phyloP scores from a whole-genome alignment of 139 green algal species.

The Bryopsis sp. region DNA sequence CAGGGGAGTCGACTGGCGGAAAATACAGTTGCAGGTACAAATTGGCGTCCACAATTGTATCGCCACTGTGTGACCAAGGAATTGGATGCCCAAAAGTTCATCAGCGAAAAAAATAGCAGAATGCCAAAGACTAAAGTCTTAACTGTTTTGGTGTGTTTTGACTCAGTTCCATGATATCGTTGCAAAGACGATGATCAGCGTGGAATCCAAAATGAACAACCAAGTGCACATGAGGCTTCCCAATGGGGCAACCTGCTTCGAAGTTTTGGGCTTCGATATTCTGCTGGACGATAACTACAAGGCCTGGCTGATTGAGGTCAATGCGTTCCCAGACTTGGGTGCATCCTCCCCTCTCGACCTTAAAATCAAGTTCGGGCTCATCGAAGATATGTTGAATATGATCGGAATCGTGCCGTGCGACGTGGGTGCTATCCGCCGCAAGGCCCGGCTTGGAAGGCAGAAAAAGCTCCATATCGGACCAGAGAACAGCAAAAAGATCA shows the following conservation, averaged over 20 bases:
- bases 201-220: slow-evolving; percentile 28
- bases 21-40: slow-evolving; percentile 2
- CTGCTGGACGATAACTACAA: slow-evolving; percentile 48
- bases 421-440: background rate
- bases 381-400: slow-evolving; percentile 28
- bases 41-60: too few relatives aligned
- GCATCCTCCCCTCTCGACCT: slow-evolving; percentile 40
- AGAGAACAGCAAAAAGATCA: too few relatives aligned
- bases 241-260: slow-evolving; percentile 41
- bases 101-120: too few relatives aligned
- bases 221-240: slow-evolving; percentile 27
- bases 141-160: background rate
- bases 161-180: slow-evolving; percentile 23
- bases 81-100: too few relatives aligned
- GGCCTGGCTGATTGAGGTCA: slow-evolving; percentile 60
- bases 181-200: slow-evolving; percentile 26
- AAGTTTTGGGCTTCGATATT: slow-evolving; percentile 68
- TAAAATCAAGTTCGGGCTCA: slow-evolving; percentile 31
- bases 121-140: background rate
- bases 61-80: too few relatives aligned
- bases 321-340: slow-evolving; percentile 48
- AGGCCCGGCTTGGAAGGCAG: background rate
- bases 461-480: background rate
- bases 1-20: background rate
- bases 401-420: slow-evolving; percentile 1